Percentiles rank a stretch among this genome's conserved stretches.
Evolutionary conservation across 805 yeast species (phyloP).

Genomic region (Ogataea siamensis): DNA sequence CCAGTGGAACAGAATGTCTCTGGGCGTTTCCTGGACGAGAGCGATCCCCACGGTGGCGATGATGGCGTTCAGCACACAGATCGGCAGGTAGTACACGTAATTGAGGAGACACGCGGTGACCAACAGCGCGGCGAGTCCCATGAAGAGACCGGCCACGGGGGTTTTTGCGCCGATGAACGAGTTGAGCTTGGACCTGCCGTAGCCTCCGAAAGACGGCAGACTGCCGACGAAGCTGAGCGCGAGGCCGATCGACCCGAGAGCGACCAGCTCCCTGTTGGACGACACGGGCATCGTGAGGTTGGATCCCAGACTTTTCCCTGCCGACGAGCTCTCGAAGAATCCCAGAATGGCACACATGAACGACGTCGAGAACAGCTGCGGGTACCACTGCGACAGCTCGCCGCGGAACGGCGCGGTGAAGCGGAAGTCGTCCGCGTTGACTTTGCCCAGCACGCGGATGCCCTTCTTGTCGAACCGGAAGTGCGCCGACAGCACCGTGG

Average conservation of each 20-base stretch:
- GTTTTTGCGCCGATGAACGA: constrained; percentile 85
- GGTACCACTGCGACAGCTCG: constrained; percentile 45
- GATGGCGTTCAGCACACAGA: constrained; percentile 75
- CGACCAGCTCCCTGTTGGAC: constrained; percentile 87
- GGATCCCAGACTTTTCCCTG: constrained; percentile 81
- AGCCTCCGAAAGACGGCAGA: constrained; percentile 92
- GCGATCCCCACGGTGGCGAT: constrained; percentile 76
- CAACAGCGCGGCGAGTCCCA: constrained; percentile 72
- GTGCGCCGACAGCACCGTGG: constrained; percentile 50
- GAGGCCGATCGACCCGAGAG: constrained; percentile 76
- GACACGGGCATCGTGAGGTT: constrained; percentile 71
- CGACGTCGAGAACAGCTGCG: constrained; percentile 61
- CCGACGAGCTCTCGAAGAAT: constrained; percentile 90
- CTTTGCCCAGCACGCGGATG: constrained; percentile 67
- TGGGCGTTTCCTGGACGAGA: constrained; percentile 80
- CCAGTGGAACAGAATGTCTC: constrained; percentile 71
- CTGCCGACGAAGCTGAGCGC: constrained; percentile 60
- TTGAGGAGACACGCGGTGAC: constrained; percentile 61
- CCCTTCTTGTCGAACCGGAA: constrained; percentile 52
- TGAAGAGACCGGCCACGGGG: constrained; percentile 76
- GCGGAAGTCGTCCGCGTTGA: constrained; percentile 50
- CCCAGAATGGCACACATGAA: constrained; percentile 83
- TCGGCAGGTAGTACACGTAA: constrained; percentile 70
- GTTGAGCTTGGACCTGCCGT: constrained; percentile 88
- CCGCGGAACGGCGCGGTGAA: constrained; percentile 58